phyloP scores from a whole-genome alignment of 257 asterid species.

The Gardenia jasminoides region DNA sequence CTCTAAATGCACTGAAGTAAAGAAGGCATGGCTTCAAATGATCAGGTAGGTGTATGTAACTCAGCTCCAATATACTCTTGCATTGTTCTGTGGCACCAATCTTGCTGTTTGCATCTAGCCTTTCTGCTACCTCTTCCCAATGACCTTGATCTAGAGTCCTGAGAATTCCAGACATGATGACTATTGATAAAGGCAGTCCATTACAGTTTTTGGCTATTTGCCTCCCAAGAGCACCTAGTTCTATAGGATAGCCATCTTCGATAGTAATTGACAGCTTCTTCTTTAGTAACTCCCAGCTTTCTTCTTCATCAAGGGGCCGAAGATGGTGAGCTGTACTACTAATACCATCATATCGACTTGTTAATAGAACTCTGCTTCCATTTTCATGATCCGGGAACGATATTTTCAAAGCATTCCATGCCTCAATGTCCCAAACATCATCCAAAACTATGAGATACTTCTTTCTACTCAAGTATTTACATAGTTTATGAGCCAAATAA shows the following conservation, averaged over 20 bases:
- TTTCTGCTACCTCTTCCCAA: background rate
- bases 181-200: background rate
- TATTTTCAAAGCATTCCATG: slow-evolving; percentile 14
- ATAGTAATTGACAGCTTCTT: background rate
- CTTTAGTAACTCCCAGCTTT: background rate
- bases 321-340: background rate
- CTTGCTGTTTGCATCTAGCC: background rate
- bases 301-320: background rate
- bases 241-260: background rate
- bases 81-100: background rate
- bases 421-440: slow-evolving; percentile 22
- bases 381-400: slow-evolving; percentile 6
- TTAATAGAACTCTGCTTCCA: slow-evolving; percentile 15
- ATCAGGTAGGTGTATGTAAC: background rate
- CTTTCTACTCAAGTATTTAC: background rate
- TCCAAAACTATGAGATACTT: slow-evolving; percentile 11
- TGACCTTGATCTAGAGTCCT: background rate
- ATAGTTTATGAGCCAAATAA: background rate
- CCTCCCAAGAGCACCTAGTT: background rate
- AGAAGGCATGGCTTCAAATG: background rate
- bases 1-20: background rate
- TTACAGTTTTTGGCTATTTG: background rate
- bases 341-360: background rate
- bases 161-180: background rate
- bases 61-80: background rate